Evolutionary conservation across 176 grass and related monocot species (phyloP), one percentile per base, ranked within the genome.

Genomic region (Bromus sterilis): DNA sequence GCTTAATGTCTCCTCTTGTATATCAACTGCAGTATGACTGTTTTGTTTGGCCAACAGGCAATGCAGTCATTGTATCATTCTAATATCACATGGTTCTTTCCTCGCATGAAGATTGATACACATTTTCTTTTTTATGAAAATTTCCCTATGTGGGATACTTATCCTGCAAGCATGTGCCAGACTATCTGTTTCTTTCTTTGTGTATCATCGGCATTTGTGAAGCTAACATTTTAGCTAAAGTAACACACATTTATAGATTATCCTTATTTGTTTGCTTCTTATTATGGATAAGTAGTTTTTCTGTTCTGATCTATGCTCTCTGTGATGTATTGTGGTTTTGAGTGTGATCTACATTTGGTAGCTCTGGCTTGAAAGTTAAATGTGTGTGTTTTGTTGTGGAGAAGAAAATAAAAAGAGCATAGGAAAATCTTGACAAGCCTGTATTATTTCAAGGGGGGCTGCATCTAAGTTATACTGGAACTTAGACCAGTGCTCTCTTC

Each of bases 1-100:
- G 33, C 84, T 79, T 78, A 74, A 67, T 81, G 55, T 29, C 66
- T 48, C 21, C 80, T 56, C 56, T 61, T 77, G n/a, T 87, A 66
- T 82, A 36, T 23, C 60, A 65, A 62, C 40, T 59, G 25, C 36
- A 57, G 24, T 72, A 69, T 46, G 30, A 16, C 18, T 31, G 30
- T 75, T 59, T 81, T 26, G 55, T 84, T 82, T 49, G 63, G 16
- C 78, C 55, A 48, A 88, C 26, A 78, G 37, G 48, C 37, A 40
- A 63, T 63, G 23, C 24, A 57, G 8, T 79, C 42, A 29, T 55
- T 76, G 15, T 77, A 51, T 56, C 56, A 11, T 42, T 26, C 37
- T 80, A 48, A 25, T 74, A 18, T 78, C 62, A 57, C 57, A 37
- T 46, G 15, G 18, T 76, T 48, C 12, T 24, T 82, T 66, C 36